Conservation (phyloP, 306 rosid genomes). For the Macrotyloma uniflorum region DNA sequence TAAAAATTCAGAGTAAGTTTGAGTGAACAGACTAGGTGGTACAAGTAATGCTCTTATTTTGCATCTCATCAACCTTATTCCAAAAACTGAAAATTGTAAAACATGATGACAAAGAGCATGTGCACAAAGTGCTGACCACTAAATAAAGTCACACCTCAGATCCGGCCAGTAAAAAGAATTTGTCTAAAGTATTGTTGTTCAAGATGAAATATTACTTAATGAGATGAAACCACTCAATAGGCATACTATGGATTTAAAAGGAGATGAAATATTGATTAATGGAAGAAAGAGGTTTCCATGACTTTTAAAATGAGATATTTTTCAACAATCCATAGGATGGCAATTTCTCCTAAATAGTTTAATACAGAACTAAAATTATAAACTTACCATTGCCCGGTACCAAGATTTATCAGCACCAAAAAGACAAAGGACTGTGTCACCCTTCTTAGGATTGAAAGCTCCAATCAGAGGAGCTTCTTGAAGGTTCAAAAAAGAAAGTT, state of each 20-base stretch:
- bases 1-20: background rate
- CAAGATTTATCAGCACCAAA: conserved; percentile 76
- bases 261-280: background rate
- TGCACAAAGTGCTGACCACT: background rate
- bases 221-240: conserved; percentile 6
- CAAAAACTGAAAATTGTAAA: background rate
- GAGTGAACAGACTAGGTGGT: background rate
- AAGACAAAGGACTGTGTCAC: conserved; percentile 77
- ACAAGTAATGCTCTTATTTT: background rate
- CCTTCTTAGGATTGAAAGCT: conserved; percentile 81
- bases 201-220: background rate
- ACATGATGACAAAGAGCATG: background rate
- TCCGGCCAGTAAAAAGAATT: background rate
- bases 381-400: conserved; percentile 89
- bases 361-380: background rate
- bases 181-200: background rate
- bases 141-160: background rate
- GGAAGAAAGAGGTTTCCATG: conserved; percentile 15
- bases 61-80: conserved; percentile 19
- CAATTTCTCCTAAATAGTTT: background rate
- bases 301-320: background rate
- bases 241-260: background rate
- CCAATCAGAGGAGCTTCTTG: conserved; percentile 88
- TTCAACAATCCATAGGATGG: background rate
- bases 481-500: conserved; percentile 73